Percentiles rank a stretch among this genome's conserved stretches.
These are phyloP conservation scores for Lumnitzera racemosa DNA, from an alignment of 345 rosid species.

Conservation along the genomic window DNA sequence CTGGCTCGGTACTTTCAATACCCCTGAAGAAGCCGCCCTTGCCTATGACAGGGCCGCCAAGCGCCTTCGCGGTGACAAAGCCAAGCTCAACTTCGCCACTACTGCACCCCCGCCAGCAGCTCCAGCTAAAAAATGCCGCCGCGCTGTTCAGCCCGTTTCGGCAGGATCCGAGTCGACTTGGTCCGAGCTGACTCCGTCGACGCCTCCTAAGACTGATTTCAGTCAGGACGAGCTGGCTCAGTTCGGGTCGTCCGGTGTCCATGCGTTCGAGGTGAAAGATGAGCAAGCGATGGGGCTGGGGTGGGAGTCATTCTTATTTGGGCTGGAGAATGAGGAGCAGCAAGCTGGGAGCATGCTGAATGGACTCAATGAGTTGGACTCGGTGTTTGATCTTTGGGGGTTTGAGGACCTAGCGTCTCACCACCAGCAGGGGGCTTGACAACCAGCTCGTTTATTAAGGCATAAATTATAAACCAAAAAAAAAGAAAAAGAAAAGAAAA, in stretches of 20 bases:
- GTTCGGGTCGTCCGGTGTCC: too few relatives aligned
- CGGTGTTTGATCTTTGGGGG: conserved; percentile 54
- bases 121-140: not conserved
- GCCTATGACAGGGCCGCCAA: conserved; percentile 87
- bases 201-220: too few relatives aligned
- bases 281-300: too few relatives aligned
- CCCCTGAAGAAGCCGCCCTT: conserved; percentile 83
- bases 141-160: too few relatives aligned
- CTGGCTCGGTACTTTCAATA: conserved; percentile 89
- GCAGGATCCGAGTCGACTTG: too few relatives aligned
- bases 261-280: too few relatives aligned
- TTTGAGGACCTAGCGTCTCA: conserved; percentile 49
- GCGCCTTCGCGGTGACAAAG: conserved; percentile 88
- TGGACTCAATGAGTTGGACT: conserved; percentile 16
- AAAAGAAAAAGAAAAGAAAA: too few relatives aligned
- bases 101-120: conserved; percentile 5
- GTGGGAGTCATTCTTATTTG: too few relatives aligned
- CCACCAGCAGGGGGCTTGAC: conserved; percentile 14
- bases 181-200: too few relatives aligned
- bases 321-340: not conserved
- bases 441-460: conserved; percentile 10
- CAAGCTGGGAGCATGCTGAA: too few relatives aligned
- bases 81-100: conserved; percentile 74
- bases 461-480: not conserved
- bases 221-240: too few relatives aligned